Evolutionary conservation across 2,329 filamentous ascomycete species (phyloP).

Genomic region (Penicillium sp.): DNA sequence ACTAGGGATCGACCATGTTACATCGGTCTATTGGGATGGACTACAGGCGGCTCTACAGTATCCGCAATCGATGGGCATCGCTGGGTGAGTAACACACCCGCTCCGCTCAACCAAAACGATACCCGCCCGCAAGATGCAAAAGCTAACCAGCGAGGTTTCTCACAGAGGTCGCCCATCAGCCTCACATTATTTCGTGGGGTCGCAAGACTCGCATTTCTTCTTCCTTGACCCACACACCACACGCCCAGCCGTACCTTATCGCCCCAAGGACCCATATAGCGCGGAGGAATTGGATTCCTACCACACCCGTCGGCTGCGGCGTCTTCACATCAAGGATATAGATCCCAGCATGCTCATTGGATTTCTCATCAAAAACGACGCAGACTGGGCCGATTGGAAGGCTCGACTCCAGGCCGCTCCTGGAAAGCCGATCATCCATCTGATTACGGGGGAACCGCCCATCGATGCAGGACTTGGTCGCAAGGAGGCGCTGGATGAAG

Average conservation of each 20-base stretch:
- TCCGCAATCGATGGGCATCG: constrained; percentile 92
- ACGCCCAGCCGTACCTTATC: constrained; percentile 70
- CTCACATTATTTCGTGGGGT: constrained; percentile 75
- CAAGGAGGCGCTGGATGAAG: constrained; percentile 79
- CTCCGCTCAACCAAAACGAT: neutral
- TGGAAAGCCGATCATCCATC: constrained; percentile 82
- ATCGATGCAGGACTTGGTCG: constrained; percentile 60
- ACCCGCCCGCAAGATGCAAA: neutral
- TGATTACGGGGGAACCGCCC: constrained; percentile 70
- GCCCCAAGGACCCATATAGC: constrained; percentile 55
- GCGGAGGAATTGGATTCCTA: constrained; percentile 76
- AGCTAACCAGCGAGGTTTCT: constrained; percentile 11
- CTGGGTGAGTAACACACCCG: constrained; percentile 63
- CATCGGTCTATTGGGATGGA: constrained; percentile 93
- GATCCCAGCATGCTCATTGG: constrained; percentile 97
- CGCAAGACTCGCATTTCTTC: constrained; percentile 78
- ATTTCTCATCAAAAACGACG: constrained; percentile 79
- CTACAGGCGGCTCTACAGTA: constrained; percentile 81
- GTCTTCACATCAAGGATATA: constrained; percentile 86
- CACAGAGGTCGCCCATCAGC: constrained; percentile 84
- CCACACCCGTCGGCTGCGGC: constrained; percentile 81
- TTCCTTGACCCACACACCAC: constrained; percentile 95
- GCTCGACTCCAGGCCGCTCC: constrained; percentile 71
- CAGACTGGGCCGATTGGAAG: constrained; percentile 85
- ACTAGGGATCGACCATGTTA: constrained; percentile 91